phyloP scores from a whole-genome alignment of 257 asterid genomes.

The Avicennia marina region DNA sequence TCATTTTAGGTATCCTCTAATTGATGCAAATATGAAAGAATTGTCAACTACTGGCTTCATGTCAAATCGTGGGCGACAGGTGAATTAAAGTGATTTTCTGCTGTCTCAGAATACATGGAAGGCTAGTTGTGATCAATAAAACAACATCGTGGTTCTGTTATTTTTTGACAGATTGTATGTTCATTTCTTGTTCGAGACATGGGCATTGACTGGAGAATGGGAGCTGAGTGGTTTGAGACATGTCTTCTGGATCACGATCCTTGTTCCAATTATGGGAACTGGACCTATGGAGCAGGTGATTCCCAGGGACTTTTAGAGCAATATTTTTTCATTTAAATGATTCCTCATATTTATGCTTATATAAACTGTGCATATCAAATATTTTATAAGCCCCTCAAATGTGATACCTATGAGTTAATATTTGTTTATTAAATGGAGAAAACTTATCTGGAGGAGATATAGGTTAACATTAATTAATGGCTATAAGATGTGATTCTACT shows the following conservation, averaged over 20 bases:
- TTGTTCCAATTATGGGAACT: slow-evolving; percentile 91
- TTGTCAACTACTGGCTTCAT: slow-evolving; percentile 80
- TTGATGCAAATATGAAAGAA: slow-evolving; percentile 95
- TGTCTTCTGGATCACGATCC: slow-evolving; percentile 94
- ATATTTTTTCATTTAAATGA: no score
- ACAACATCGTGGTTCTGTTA: background rate
- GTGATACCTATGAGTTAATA: no score
- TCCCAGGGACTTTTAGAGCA: background rate
- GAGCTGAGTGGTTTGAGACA: slow-evolving; percentile 99
- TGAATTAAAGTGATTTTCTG: slow-evolving; percentile 7
- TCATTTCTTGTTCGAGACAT: slow-evolving; percentile 97
- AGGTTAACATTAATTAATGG: no score
- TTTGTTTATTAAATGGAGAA: no score
- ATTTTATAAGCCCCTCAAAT: no score
- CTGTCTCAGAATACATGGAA: background rate
- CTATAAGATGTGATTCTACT: no score
- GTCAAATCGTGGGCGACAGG: slow-evolving; percentile 99
- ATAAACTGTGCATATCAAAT: no score
- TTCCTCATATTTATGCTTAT: no score
- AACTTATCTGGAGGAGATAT: no score
- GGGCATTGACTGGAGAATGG: slow-evolving; percentile 99
- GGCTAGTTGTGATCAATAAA: background rate
- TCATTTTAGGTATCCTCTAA: slow-evolving; percentile 67
- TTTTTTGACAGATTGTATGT: slow-evolving; percentile 63
- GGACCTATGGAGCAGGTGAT: slow-evolving; percentile 98